These are phyloP conservation scores for Backusella westeae DNA, from an alignment of 192 early-diverging fungal species.

Conservation along the genomic window DNA sequence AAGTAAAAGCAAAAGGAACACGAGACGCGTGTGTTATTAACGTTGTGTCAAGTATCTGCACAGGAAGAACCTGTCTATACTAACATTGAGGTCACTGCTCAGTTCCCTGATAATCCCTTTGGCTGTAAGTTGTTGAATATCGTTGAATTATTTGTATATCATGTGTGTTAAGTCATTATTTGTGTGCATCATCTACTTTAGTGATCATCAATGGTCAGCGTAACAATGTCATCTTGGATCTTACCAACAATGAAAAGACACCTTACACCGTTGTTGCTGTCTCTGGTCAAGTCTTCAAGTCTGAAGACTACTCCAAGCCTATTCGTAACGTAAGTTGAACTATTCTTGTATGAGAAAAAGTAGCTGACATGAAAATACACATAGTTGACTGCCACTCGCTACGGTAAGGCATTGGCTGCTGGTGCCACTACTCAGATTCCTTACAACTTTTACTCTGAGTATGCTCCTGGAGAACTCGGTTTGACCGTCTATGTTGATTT, in stretches of 20 bases:
- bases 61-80: slow-evolving; percentile 12
- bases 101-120: slow-evolving; percentile 42
- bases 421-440: slow-evolving; percentile 34
- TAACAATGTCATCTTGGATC: slow-evolving; percentile 35
- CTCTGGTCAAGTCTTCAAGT: slow-evolving; percentile 28
- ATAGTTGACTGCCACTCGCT: slow-evolving; percentile 35
- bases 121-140: slow-evolving; percentile 29
- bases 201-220: slow-evolving; percentile 46
- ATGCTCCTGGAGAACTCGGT: slow-evolving; percentile 41
- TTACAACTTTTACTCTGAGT: slow-evolving; percentile 49
- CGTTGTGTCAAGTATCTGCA: slow-evolving; percentile 14
- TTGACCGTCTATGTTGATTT: slow-evolving; percentile 45
- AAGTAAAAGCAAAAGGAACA: not conserved
- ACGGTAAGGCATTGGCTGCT: slow-evolving; percentile 31
- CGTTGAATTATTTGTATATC: not conserved
- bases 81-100: slow-evolving; percentile 23
- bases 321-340: slow-evolving; percentile 38
- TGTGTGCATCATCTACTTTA: slow-evolving; percentile 6
- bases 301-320: slow-evolving; percentile 31
- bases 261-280: slow-evolving; percentile 32
- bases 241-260: slow-evolving; percentile 39
- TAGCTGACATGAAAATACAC: too few species aligned
- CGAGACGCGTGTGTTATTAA: not conserved
- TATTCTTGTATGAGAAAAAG: not conserved
- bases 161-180: not conserved